Base-by-base conservation (phyloP, 352 stramenopile species). In the Globisporangium acanthophoron region DNA sequence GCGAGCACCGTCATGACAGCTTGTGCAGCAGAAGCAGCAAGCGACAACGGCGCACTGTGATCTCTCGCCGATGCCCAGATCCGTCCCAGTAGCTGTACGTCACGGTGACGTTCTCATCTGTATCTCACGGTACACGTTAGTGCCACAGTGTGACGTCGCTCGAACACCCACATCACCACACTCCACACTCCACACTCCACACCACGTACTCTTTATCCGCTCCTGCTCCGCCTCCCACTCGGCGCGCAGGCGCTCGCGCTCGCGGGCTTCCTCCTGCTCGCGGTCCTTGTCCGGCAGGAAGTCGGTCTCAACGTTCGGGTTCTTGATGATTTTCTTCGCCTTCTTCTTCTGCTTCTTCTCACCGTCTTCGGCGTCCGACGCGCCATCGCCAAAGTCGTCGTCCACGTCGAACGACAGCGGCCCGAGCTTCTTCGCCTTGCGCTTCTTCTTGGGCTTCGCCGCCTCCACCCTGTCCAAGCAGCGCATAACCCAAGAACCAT, bases 41-140 rank as follows among this genome's bases (percentile, higher is more conserved):
- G 37, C 13, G 12, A 6, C 37, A 13, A 43, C 13, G 12, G 12
- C 37, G 37, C 27, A 98, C 88, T 29, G 74, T 88, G 27, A 98
- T 90, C 49, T 90, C 84, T 43, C 94, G 77, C 47, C 96, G 80
- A 87, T 99, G 96, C 1, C 96, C 97, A 16, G 87, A 97, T 21
- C 97, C 97, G 68, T 99, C 96, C 96, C 96, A 99, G 70, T 99
- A 99, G 44, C 86, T 98, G 80, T 99, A 99, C 7, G 93, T 98
- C 44, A 99, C 96, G 54, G 96, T 75, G 29, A 99, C 79, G 51
- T 87, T 68, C 65, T 99, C 87, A 58, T 87, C 84, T 93, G 52
- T 20, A 20, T 54, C 20, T 43, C 48, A 9, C 41, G 7, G 29
- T 15, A 35, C 43, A n/a, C n/a, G n/a, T 48, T 16, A 55, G n/a